Conservation (phyloP, 768 basidiomycete species). For the Boletus huronensis region DNA sequence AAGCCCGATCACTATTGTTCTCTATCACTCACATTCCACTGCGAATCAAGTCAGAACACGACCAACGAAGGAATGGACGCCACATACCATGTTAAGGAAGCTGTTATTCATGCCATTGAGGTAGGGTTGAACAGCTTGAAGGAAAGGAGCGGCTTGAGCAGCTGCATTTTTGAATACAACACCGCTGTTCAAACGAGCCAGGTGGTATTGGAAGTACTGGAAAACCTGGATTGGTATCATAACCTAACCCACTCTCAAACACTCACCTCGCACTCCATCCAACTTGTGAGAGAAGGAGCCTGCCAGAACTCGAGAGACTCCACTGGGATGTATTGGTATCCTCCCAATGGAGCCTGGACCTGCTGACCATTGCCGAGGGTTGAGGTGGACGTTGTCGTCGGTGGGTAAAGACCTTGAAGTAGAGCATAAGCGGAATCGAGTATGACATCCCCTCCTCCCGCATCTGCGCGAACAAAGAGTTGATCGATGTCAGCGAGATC, state of each 20-base stretch:
- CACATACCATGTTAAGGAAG: constrained; percentile 64
- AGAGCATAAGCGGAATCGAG: constrained; percentile 82
- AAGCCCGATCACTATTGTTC: not conserved
- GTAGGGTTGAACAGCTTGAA: constrained; percentile 60
- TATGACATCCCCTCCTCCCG: constrained; percentile 74
- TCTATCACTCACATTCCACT: constrained; percentile 68
- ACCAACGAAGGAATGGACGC: not conserved
- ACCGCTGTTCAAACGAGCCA: constrained; percentile 21
- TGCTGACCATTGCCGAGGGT: constrained; percentile 69
- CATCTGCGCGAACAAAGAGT: constrained; percentile 73
- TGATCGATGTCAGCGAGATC: constrained; percentile 67
- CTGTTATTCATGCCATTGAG: constrained; percentile 60
- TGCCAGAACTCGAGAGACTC: constrained; percentile 54
- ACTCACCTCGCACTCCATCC: constrained; percentile 57
- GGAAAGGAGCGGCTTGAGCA: constrained; percentile 59
- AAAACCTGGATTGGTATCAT: not conserved
- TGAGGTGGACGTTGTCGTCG: constrained; percentile 59
- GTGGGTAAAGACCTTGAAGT: constrained; percentile 82
- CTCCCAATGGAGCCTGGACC: constrained; percentile 72
- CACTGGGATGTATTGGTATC: constrained; percentile 79
- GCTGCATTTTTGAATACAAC: constrained; percentile 53
- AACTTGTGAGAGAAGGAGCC: constrained; percentile 69
- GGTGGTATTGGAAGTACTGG: constrained; percentile 29
- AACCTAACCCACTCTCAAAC: not conserved
- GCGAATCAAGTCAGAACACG: constrained; percentile 12